Evolutionary conservation across 1,284 basidiomycete genomes (phyloP), one percentile per base, ranked within the genome.

Genomic region (Naganishia sp.): DNA sequence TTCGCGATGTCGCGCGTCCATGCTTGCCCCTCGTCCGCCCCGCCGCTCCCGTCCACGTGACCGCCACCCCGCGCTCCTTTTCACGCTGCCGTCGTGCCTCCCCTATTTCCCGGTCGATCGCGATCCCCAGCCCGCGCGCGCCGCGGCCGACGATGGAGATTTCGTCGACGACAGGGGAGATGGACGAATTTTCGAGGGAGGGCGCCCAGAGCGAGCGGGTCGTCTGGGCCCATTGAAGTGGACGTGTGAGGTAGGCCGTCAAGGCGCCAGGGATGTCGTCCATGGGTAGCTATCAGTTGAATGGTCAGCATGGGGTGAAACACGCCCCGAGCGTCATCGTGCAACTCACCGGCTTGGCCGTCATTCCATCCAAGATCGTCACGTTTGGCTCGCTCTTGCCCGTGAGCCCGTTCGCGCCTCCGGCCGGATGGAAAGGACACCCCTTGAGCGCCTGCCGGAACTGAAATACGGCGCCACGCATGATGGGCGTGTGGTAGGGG

Each of bases 171-270:
- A 61, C n/a, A 31, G 59, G 49, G 5, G 18, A 18, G 3, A 33
- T 5, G 2, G 31, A 5, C 3, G 42, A 9, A 43, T 39, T 18
- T 33, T 48, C 10, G 61, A 33, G 13, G 72, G 72, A 28, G 70
- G 70, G 9, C 44, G 48, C 64, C 68, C 76, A 76, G 4, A 80
- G 72, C 18, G 75, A 70, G 5, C 70, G 71, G 6, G 78, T 72
- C 0, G 77, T 78, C 68, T 79, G 76, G 68, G 77, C 77, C 78
- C 78, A 80, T 67, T 76, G 66, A 11, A 79, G 69, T 61, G 78
- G 77, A 31, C 70, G 68, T 33, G 73, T 77, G n/a, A 80, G 72
- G 61, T 76, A 75, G 7, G 74, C 69, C 36, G 75, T 65, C n/a
- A 79, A 74, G 3, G 77, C 73, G n/a, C 67, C 46, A 1, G 73